Conservation (phyloP, 495 filamentous ascomycete genomes). For the Delitschia confertaspora region DNA sequence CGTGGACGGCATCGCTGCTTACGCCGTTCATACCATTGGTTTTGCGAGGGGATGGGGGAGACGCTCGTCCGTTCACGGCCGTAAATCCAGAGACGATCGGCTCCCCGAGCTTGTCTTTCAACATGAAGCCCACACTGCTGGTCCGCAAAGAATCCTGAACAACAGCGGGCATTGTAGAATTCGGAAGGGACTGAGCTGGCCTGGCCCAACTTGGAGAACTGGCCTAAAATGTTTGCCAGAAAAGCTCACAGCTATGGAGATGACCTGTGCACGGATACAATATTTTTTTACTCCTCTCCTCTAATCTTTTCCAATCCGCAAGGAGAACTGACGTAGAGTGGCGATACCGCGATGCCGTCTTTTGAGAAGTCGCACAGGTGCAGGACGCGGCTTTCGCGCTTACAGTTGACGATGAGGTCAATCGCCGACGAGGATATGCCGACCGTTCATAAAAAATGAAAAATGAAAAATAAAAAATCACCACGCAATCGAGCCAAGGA, state of each 20-base stretch:
- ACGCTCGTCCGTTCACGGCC: constrained; percentile 27
- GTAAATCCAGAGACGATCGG: constrained; percentile 24
- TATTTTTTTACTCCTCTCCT: too few relatives aligned
- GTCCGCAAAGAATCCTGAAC: constrained; percentile 15
- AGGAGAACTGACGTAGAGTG: not conserved
- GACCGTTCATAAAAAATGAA: not conserved
- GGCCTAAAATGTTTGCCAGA: not conserved
- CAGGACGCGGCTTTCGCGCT: constrained; percentile 20
- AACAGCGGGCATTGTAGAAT: constrained; percentile 24
- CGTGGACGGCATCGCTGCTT: constrained; percentile 15
- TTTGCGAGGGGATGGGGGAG: constrained; percentile 18
- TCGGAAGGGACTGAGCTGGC: not conserved
- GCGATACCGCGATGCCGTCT: not conserved
- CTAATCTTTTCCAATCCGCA: too few relatives aligned
- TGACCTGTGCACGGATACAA: too few relatives aligned
- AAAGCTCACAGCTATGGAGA: too few relatives aligned
- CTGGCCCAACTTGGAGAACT: not conserved
- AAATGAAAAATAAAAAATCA: not conserved
- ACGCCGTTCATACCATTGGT: constrained; percentile 17
- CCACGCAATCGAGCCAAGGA: not conserved
- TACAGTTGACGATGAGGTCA: constrained; percentile 2
- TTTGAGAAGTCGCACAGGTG: constrained; percentile 4
- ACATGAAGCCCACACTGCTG: constrained; percentile 21
- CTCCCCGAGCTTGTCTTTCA: constrained; percentile 22
- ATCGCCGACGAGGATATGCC: not conserved